Evolutionary conservation across 1,284 basidiomycete species (phyloP).

Genomic region (Rhodotorula sp.): DNA sequence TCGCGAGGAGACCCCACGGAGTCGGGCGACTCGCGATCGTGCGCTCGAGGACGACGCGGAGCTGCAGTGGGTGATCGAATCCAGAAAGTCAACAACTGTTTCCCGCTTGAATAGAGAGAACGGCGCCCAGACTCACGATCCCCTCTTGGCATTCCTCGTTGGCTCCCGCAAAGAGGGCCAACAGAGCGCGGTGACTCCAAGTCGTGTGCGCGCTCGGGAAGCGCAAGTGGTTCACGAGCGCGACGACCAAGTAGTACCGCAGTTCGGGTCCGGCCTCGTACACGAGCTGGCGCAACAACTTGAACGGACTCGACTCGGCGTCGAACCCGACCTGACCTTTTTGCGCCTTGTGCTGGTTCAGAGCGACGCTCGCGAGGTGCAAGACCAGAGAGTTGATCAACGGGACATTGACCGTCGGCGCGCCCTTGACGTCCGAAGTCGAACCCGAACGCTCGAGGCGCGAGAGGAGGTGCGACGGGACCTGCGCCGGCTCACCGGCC

Average conservation of each 20-base stretch:
- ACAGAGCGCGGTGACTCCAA: conserved; percentile 86
- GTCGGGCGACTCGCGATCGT: conserved; percentile 92
- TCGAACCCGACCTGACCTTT: conserved; percentile 76
- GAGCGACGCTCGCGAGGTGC: conserved; percentile 86
- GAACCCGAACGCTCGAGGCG: conserved; percentile 61
- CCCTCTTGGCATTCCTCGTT: conserved; percentile 79
- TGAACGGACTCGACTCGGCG: conserved; percentile 73
- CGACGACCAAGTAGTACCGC: conserved; percentile 82
- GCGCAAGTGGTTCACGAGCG: conserved; percentile 86
- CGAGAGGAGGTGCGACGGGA: conserved; percentile 78
- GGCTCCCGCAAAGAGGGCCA: conserved; percentile 79
- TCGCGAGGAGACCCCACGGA: conserved; percentile 93
- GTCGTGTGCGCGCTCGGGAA: conserved; percentile 60
- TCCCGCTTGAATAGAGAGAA: not conserved
- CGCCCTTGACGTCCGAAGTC: conserved; percentile 46
- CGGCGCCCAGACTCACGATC: conserved; percentile 54
- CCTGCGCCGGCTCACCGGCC: conserved; percentile 53
- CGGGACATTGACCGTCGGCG: conserved; percentile 75
- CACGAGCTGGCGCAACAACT: conserved; percentile 75
- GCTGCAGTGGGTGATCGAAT: conserved; percentile 5
- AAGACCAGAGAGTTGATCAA: conserved; percentile 91
- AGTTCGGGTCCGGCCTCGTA: conserved; percentile 86
- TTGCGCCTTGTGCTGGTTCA: conserved; percentile 76
- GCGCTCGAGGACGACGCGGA: conserved; percentile 85
- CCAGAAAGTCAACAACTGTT: not conserved